Conservation (phyloP, 2,329 filamentous ascomycete species). For the Acrodontium crateriforme region DNA sequence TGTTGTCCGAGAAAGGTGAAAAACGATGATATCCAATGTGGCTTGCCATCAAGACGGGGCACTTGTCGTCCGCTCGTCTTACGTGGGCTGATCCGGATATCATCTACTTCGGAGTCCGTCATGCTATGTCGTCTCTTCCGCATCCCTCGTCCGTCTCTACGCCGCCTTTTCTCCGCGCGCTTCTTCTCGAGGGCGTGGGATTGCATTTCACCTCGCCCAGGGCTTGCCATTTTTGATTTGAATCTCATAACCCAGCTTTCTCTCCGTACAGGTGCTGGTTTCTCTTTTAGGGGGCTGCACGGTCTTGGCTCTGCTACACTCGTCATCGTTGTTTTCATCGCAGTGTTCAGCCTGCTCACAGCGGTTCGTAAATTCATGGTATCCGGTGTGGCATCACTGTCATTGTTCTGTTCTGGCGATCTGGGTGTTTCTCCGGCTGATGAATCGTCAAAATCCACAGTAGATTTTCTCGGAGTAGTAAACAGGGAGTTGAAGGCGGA, state of each 20-base stretch:
- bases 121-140: conserved; percentile 19
- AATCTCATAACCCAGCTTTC: conserved; percentile 13
- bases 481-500: conserved; percentile 20
- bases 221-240: conserved; percentile 19
- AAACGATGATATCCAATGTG: conserved; percentile 28
- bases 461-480: conserved; percentile 24
- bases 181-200: too few species aligned
- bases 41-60: conserved; percentile 6
- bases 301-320: conserved; percentile 12
- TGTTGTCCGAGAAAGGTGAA: conserved; percentile 51
- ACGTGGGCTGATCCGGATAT: conserved; percentile 14
- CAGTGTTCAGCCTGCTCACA: conserved; percentile 10
- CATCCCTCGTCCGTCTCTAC: conserved; percentile 12
- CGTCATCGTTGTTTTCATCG: conserved; percentile 6
- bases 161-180: too few species aligned
- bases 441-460: conserved; percentile 28
- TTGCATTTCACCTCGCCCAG: conserved; percentile 26
- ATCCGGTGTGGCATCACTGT: conserved; percentile 21
- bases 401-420: conserved; percentile 27
- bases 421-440: conserved; percentile 37
- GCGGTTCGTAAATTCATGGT: conserved; percentile 11
- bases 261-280: conserved; percentile 11
- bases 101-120: conserved; percentile 19
- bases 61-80: conserved; percentile 12
- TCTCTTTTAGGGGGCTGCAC: conserved; percentile 22